phyloP scores from a whole-genome alignment of 352 stramenopile genomes.

The Phytophthora melonis region DNA sequence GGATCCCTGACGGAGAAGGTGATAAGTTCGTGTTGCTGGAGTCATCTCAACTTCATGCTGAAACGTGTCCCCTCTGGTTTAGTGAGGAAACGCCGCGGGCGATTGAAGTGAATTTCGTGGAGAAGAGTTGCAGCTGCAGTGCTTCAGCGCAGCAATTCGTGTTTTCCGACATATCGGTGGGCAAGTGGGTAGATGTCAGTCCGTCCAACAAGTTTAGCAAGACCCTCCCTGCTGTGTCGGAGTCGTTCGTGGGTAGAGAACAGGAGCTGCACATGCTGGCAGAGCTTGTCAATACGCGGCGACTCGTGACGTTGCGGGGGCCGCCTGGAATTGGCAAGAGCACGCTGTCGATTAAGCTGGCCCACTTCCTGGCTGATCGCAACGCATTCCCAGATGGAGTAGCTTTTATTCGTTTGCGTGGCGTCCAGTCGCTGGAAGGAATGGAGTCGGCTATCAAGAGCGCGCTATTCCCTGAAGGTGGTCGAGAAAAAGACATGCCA shows the following conservation, averaged over 20 bases:
- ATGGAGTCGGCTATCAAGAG: constrained; percentile 82
- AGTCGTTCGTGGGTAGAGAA: constrained; percentile 80
- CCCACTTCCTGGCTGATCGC: constrained; percentile 78
- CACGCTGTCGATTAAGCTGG: constrained; percentile 75
- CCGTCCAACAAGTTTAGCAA: constrained; percentile 74
- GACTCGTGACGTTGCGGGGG: constrained; percentile 78
- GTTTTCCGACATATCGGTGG: constrained; percentile 76
- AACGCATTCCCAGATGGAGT: constrained; percentile 80
- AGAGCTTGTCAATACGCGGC: constrained; percentile 61
- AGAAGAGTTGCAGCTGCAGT: constrained; percentile 64
- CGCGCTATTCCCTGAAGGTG: constrained; percentile 66
- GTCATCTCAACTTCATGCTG: constrained; percentile 68
- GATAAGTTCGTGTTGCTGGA: constrained; percentile 85
- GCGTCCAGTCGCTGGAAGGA: constrained; percentile 75
- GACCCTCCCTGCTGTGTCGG: constrained; percentile 68
- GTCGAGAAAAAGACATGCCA: constrained; percentile 69
- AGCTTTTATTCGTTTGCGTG: constrained; percentile 74
- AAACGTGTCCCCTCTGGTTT: constrained; percentile 53
- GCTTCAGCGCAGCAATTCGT: constrained; percentile 64
- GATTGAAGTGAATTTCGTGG: constrained; percentile 63
- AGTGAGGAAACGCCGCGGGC: constrained; percentile 36
- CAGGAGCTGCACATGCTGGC: constrained; percentile 79
- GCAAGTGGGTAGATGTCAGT: constrained; percentile 82
- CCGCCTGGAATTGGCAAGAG: constrained; percentile 84
- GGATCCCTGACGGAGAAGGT: constrained; percentile 64